Evolutionary conservation across 2,329 filamentous ascomycete species (phyloP), one percentile per base, ranked within the genome.

Genomic region (Fusarium sp.): DNA sequence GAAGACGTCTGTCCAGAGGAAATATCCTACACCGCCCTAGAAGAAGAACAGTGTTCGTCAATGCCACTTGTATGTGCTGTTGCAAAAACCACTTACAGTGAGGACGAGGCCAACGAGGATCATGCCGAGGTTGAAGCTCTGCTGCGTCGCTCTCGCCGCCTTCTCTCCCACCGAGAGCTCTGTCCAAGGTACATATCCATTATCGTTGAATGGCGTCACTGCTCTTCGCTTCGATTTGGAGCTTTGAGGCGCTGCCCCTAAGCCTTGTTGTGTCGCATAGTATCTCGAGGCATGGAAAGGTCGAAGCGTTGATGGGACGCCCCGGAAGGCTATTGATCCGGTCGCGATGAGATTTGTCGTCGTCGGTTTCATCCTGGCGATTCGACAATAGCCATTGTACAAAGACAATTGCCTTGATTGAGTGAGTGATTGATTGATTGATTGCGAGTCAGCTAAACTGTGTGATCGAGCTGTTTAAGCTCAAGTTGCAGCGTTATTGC

Each of bases 131-230:
- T 98, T 98, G 85, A 97, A 92, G 22, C 92, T 93, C 82, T 98
- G 96, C 82, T 98, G 95, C 2, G 94, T 96, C 14, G 94, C 93
- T 44, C 96, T 90, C 31, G 92, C 93, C 6, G 91, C 91, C 82
- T 98, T 98, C 81, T 98, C 96, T 54, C 85, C 85, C 0, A 84
- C 85, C 2, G 92, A 94, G 6, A 98, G 88, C 62, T 96, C 87
- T 7, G 86, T 88, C 96, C 96, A 98, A 8, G 91, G 90, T 3
- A 98, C 91, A 72, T 89, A 88, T 13, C 96, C 96, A 79, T 94
- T 93, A 77, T 98, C 96, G 77, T 94, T 96, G 78, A 95, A 91
- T 0, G 96, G 89, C 0, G 95, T 98, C 33, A 98, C 91, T 44
- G 91, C 87, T 78, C 89, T 91, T 61, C 94, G 88, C 72, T 87